A percentile compares a stretch with the other conserved stretches of the same genome.
Conservation (phyloP, 768 basidiomycete species). For the Leccinellum rugosiceps region DNA sequence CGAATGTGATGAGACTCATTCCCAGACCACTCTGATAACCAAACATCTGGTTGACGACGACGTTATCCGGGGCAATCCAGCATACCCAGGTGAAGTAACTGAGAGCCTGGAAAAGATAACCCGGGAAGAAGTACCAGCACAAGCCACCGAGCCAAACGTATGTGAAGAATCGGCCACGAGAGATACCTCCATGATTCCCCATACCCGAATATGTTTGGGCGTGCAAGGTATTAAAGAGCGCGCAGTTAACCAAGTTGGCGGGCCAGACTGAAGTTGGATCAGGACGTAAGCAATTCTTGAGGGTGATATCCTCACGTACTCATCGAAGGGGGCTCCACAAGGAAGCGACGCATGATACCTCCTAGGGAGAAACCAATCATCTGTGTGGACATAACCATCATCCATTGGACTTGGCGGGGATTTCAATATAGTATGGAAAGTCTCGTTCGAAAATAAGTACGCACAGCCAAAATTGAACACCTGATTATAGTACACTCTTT, state of each 20-base stretch:
- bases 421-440: background rate
- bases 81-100: constrained; percentile 58
- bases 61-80: constrained; percentile 71
- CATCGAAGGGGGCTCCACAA: constrained; percentile 65
- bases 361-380: constrained; percentile 64
- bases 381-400: constrained; percentile 70
- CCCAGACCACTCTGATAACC: constrained; percentile 56
- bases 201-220: constrained; percentile 49
- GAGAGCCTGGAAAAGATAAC: constrained; percentile 69
- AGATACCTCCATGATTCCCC: constrained; percentile 43
- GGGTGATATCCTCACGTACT: constrained; percentile 34
- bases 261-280: constrained; percentile 62
- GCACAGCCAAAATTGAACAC: constrained; percentile 46
- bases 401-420: constrained; percentile 46
- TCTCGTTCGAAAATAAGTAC: constrained; percentile 16
- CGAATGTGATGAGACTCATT: constrained; percentile 77
- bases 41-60: constrained; percentile 73
- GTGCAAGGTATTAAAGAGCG: constrained; percentile 74
- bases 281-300: background rate
- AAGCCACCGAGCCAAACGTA: constrained; percentile 41
- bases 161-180: constrained; percentile 51
- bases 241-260: constrained; percentile 63
- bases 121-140: constrained; percentile 61
- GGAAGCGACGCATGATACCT: constrained; percentile 57
- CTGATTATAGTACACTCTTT: constrained; percentile 65